phyloP scores from a whole-genome alignment of 306 rosid genomes.

The Parietaria judaica region DNA sequence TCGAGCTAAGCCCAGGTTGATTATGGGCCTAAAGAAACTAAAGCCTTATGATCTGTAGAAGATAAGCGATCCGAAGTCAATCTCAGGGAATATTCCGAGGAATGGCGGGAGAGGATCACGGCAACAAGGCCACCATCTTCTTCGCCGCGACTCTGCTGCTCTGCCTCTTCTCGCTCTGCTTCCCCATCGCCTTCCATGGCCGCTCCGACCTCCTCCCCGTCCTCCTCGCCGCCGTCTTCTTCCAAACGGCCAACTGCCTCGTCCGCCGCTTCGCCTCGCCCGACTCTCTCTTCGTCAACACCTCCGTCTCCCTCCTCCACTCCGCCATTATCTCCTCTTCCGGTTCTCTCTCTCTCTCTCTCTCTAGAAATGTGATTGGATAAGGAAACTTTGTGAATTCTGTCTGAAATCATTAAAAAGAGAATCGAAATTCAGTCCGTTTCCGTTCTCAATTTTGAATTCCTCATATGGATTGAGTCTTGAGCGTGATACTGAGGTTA shows the following conservation, averaged over 20 bases:
- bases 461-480: background rate
- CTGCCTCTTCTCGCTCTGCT: conserved; percentile 48
- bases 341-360: conserved; percentile 34
- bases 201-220: conserved; percentile 43
- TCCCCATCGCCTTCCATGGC: conserved; percentile 38
- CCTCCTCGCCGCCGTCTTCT: conserved; percentile 53
- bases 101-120: background rate
- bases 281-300: conserved; percentile 72
- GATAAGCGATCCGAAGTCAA: too few relatives aligned
- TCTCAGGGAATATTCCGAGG: too few relatives aligned
- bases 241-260: conserved; percentile 48
- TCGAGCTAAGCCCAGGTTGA: too few relatives aligned
- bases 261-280: conserved; percentile 36
- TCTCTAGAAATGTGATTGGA: too few relatives aligned
- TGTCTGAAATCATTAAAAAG: too few relatives aligned
- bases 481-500: background rate
- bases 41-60: too few relatives aligned
- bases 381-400: too few relatives aligned
- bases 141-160: conserved; percentile 54
- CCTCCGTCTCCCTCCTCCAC: conserved; percentile 85
- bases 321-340: conserved; percentile 61
- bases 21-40: too few relatives aligned
- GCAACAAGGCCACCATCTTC: conserved; percentile 34
- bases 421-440: too few relatives aligned
- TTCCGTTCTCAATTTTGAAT: too few relatives aligned